A percentile compares a stretch with the other conserved stretches of the same genome.
phyloP scores from a whole-genome alignment of 345 rosid species.

The Salix caprea region DNA sequence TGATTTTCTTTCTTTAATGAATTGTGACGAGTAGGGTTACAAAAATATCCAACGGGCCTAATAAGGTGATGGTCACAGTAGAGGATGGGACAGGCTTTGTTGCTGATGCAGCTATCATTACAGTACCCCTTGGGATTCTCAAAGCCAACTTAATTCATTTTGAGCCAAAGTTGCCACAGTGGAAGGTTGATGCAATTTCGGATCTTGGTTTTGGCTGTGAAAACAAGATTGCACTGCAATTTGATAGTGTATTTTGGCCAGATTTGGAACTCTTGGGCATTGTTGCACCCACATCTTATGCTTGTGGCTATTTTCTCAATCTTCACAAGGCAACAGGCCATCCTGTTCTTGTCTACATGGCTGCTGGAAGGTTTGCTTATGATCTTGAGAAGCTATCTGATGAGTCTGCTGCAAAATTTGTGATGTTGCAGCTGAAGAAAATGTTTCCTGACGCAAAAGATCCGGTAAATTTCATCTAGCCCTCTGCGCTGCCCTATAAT shows the following conservation, averaged over 20 bases:
- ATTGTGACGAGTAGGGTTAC: constrained; percentile 45
- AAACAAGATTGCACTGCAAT: constrained; percentile 70
- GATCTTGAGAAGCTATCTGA: constrained; percentile 71
- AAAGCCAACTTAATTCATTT: constrained; percentile 76
- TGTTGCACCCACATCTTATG: constrained; percentile 66
- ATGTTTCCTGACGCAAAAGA: constrained; percentile 80
- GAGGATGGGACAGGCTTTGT: constrained; percentile 54
- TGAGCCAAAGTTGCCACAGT: constrained; percentile 74
- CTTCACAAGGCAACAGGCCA: constrained; percentile 84
- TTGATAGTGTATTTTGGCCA: constrained; percentile 73
- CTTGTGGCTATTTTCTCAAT: constrained; percentile 84
- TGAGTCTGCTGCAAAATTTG: constrained; percentile 55
- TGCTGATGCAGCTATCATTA: constrained; percentile 73
- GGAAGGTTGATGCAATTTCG: constrained; percentile 76
- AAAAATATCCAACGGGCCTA: constrained; percentile 40
- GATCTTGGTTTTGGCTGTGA: constrained; percentile 80
- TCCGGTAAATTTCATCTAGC: constrained; percentile 42
- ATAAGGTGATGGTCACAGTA: constrained; percentile 55
- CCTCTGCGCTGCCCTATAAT: background rate
- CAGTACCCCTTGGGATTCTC: constrained; percentile 77
- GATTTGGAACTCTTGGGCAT: constrained; percentile 70
- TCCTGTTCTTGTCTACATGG: constrained; percentile 84
- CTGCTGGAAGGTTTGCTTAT: constrained; percentile 69
- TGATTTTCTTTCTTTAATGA: constrained; percentile 12
- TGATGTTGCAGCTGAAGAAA: constrained; percentile 71